phyloP scores from a whole-genome alignment of 2,329 filamentous ascomycete species.

The Venturia aucupariae region DNA sequence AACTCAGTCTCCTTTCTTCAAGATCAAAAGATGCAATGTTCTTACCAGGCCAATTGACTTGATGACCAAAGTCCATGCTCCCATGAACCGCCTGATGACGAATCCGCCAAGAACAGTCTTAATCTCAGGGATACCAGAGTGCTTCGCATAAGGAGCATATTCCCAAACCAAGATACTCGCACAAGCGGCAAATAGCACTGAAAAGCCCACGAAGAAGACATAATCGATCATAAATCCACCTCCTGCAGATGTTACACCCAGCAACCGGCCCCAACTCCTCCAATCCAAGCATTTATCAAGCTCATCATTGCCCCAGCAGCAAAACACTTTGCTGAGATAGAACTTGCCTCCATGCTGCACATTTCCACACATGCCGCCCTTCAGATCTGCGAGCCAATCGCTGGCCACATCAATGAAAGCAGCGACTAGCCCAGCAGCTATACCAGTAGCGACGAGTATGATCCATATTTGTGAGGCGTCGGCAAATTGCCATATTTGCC shows the following conservation, averaged over 20 bases:
- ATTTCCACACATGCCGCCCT: conserved; percentile 76
- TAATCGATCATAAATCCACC: conserved; percentile 81
- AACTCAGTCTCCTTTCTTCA: conserved; percentile 20
- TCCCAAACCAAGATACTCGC: conserved; percentile 73
- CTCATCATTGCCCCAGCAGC: conserved; percentile 80
- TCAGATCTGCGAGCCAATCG: conserved; percentile 89
- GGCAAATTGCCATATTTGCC: conserved; percentile 61
- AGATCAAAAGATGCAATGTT: conserved; percentile 12
- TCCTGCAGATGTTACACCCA: conserved; percentile 55
- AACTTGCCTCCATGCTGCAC: conserved; percentile 73
- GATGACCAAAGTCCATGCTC: conserved; percentile 77
- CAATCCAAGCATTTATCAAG: conserved; percentile 76
- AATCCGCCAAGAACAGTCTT: conserved; percentile 94
- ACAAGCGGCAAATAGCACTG: conserved; percentile 67
- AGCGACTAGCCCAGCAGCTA: conserved; percentile 74
- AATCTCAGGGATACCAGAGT: conserved; percentile 95
- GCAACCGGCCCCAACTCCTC: conserved; percentile 71
- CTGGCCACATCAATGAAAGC: conserved; percentile 84
- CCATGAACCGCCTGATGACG: conserved; percentile 79
- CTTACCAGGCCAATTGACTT: conserved; percentile 81
- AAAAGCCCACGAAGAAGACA: conserved; percentile 75
- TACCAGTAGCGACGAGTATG: conserved; percentile 73
- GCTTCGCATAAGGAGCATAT: conserved; percentile 81
- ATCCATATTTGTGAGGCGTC: conserved; percentile 91
- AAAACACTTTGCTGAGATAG: conserved; percentile 85